Percentiles rank a stretch among this genome's conserved stretches.
phyloP scores from a whole-genome alignment of 768 basidiomycete genomes.

The Dioszegia aurantiaca region DNA sequence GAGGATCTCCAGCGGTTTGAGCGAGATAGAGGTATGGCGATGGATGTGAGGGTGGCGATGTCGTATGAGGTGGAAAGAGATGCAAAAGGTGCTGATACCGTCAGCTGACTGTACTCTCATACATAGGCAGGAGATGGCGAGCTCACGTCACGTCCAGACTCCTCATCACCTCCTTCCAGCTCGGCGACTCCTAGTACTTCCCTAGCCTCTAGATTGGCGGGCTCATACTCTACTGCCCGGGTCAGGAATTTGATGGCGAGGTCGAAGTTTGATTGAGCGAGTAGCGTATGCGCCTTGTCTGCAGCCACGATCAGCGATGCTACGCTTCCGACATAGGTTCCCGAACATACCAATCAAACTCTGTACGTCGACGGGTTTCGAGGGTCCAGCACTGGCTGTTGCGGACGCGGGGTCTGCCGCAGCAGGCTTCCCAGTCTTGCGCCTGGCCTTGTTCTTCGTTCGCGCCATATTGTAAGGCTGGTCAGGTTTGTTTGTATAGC shows the following conservation, averaged over 20 bases:
- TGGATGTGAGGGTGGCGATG: slow-evolving; percentile 57
- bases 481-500: no score
- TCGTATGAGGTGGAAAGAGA: slow-evolving; percentile 58
- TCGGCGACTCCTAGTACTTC: slow-evolving; percentile 78
- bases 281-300: slow-evolving; percentile 74
- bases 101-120: slow-evolving; percentile 1
- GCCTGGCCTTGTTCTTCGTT: neutral
- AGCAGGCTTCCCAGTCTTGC: neutral
- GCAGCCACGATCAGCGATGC: neutral
- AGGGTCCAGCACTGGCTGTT: slow-evolving; percentile 4
- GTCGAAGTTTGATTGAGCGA: slow-evolving; percentile 79
- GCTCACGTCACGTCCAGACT: slow-evolving; percentile 67
- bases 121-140: no score
- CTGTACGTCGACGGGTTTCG: slow-evolving; percentile 6
- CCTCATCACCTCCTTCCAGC: slow-evolving; percentile 74
- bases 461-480: slow-evolving; percentile 3
- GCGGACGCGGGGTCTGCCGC: neutral
- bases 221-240: slow-evolving; percentile 66
- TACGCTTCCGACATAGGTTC: neutral
- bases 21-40: slow-evolving; percentile 87
- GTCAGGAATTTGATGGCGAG: slow-evolving; percentile 70
- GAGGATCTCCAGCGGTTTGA: slow-evolving; percentile 75
- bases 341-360: slow-evolving; percentile 5
- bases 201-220: slow-evolving; percentile 64
- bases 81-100: slow-evolving; percentile 60